These are phyloP conservation scores for Castanopsis chinensis DNA, from an alignment of 306 rosid species.

Conservation along the genomic window DNA sequence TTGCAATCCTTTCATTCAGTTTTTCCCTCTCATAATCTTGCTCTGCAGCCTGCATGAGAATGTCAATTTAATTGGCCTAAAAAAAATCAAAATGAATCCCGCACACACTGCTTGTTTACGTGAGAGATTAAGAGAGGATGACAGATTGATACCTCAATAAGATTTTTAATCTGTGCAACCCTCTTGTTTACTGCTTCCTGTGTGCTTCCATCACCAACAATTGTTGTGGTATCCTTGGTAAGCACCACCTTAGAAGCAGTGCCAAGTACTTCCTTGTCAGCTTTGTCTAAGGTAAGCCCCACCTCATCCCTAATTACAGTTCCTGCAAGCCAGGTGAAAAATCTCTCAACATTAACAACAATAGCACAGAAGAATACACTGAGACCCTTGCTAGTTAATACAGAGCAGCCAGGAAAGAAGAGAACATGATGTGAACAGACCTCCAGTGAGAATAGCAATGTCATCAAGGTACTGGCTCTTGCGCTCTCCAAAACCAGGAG, in stretches of 20 bases:
- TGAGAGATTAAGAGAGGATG: not conserved
- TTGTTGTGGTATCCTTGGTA: constrained; percentile 84
- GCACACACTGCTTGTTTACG: not conserved
- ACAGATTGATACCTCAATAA: constrained; percentile 62
- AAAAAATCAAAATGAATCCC: not conserved
- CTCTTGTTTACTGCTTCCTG: constrained; percentile 92
- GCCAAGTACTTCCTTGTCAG: constrained; percentile 90
- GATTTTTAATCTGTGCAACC: constrained; percentile 84
- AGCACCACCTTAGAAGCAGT: constrained; percentile 93
- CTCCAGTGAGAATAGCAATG: constrained; percentile 94
- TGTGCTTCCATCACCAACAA: constrained; percentile 98
- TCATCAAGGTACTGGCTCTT: constrained; percentile 99
- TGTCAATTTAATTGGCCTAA: not conserved
- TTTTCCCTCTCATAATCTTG: constrained; percentile 95
- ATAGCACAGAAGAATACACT: not conserved
- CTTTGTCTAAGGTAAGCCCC: constrained; percentile 89
- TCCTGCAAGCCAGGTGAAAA: constrained; percentile 41
- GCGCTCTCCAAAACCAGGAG: constrained; percentile 99
- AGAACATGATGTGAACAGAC: constrained; percentile 27
- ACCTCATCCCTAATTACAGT: constrained; percentile 97
- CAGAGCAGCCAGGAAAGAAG: not conserved
- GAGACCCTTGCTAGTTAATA: not conserved
- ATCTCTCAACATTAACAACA: not conserved
- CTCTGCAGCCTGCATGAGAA: constrained; percentile 68
- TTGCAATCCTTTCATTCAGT: constrained; percentile 89